Evolutionary conservation across 164 flowering plant genomes (phyloP).

Genomic region (Chloranthus sessilifolius): DNA sequence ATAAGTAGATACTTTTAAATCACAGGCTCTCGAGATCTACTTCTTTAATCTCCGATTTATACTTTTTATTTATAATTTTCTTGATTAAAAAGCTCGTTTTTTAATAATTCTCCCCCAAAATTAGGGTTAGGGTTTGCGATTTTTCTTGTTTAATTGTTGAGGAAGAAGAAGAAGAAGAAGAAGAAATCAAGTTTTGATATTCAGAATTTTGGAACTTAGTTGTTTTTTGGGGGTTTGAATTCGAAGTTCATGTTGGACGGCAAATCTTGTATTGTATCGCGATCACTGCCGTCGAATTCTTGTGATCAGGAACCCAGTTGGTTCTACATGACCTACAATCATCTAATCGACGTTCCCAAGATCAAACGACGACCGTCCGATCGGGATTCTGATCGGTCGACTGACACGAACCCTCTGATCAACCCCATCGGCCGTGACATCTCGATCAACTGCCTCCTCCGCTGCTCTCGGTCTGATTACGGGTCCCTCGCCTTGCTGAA

Average conservation of each 20-base stretch:
- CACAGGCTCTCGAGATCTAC: no score
- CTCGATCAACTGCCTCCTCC: slow-evolving; percentile 62
- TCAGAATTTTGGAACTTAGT: slow-evolving; percentile 5
- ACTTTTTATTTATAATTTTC: no score
- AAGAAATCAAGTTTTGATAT: slow-evolving; percentile 18
- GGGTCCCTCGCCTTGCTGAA: slow-evolving; percentile 65
- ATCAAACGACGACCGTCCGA: slow-evolving; percentile 30
- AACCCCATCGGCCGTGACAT: slow-evolving; percentile 60
- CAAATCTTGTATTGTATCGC: slow-evolving; percentile 27
- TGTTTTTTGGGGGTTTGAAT: slow-evolving; percentile 9
- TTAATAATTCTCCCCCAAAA: no score
- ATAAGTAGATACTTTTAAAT: no score
- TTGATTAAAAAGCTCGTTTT: no score
- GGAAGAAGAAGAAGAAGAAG: slow-evolving; percentile 8
- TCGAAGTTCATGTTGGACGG: slow-evolving; percentile 28
- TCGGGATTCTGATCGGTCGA: slow-evolving; percentile 7
- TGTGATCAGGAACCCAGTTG: slow-evolving; percentile 32
- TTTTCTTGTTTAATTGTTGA: slow-evolving; percentile 9
- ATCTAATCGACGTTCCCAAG: slow-evolving; percentile 15
- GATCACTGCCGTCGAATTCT: slow-evolving; percentile 26
- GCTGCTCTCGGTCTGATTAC: slow-evolving; percentile 83
- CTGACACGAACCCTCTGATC: slow-evolving; percentile 39
- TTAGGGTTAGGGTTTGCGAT: slow-evolving; percentile 1
- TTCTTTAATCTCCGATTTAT: no score
- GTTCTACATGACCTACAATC: slow-evolving; percentile 25